These are phyloP conservation scores for Strobilomyces dryophilus DNA, from an alignment of 768 basidiomycete species.

Conservation along the genomic window DNA sequence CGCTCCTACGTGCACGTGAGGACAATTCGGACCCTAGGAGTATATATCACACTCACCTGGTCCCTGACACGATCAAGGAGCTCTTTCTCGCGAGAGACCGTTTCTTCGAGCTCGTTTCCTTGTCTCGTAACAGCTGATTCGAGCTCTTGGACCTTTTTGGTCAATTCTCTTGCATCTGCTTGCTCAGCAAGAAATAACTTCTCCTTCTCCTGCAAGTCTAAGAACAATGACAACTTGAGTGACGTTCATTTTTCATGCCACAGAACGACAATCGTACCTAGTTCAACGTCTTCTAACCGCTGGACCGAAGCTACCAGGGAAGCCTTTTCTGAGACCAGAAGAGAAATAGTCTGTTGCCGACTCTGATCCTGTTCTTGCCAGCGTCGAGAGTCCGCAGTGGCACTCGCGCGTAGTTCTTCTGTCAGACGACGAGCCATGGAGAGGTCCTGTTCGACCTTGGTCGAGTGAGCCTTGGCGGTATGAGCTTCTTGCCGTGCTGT, in stretches of 20 bases:
- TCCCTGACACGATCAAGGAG: constrained; percentile 31
- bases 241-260: neutral
- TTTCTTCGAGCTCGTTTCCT: constrained; percentile 39
- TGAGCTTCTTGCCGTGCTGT: constrained; percentile 11
- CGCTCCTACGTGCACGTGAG: constrained; percentile 51
- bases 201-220: constrained; percentile 45
- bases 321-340: constrained; percentile 74
- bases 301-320: constrained; percentile 55
- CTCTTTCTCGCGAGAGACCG: constrained; percentile 47
- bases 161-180: constrained; percentile 35
- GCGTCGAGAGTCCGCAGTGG: constrained; percentile 8
- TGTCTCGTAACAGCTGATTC: constrained; percentile 36
- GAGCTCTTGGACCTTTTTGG: constrained; percentile 40
- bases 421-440: constrained; percentile 17
- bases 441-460: constrained; percentile 20
- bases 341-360: constrained; percentile 68
- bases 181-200: constrained; percentile 41
- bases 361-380: constrained; percentile 41
- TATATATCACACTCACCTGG: constrained; percentile 27
- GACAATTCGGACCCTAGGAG: neutral
- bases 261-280: constrained; percentile 41
- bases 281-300: constrained; percentile 54
- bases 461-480: constrained; percentile 10
- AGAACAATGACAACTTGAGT: neutral
- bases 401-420: constrained; percentile 14